phyloP scores from a whole-genome alignment of 106 monocot species.

The Iris macrosiphon region DNA sequence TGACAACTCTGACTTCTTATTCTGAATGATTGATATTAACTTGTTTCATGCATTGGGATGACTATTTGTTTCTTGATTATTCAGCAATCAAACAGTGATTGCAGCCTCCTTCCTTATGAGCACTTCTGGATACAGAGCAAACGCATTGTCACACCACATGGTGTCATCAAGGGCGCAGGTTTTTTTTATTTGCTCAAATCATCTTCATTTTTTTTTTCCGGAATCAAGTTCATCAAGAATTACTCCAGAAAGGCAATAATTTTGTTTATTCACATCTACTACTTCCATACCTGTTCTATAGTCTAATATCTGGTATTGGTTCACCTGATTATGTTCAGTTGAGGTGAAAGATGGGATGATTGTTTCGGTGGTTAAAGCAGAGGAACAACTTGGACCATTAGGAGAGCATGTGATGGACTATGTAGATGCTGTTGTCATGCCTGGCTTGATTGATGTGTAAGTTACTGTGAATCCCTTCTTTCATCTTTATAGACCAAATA shows the following conservation, averaged over 20 bases:
- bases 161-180: constrained; percentile 72
- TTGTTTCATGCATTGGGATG: neutral
- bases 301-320: neutral
- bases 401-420: constrained; percentile 49
- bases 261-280: too few relatives aligned
- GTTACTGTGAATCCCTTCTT: constrained; percentile 3
- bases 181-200: neutral
- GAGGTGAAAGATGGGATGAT: constrained; percentile 76
- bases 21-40: neutral
- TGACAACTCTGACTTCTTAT: too few relatives aligned
- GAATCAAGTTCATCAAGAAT: neutral
- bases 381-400: constrained; percentile 1
- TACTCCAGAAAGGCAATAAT: too few relatives aligned
- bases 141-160: constrained; percentile 77
- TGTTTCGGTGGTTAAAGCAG: constrained; percentile 43
- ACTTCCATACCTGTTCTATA: neutral
- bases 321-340: constrained; percentile 28
- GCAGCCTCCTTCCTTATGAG: constrained; percentile 75
- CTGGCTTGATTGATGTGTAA: constrained; percentile 93
- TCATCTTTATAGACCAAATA: neutral
- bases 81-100: constrained; percentile 35
- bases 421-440: constrained; percentile 92
- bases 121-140: constrained; percentile 73
- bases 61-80: neutral
- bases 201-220: neutral